Evolutionary conservation across 768 basidiomycete genomes (phyloP), one percentile per base, ranked within the genome.

Genomic region (Auriculariales sp.): DNA sequence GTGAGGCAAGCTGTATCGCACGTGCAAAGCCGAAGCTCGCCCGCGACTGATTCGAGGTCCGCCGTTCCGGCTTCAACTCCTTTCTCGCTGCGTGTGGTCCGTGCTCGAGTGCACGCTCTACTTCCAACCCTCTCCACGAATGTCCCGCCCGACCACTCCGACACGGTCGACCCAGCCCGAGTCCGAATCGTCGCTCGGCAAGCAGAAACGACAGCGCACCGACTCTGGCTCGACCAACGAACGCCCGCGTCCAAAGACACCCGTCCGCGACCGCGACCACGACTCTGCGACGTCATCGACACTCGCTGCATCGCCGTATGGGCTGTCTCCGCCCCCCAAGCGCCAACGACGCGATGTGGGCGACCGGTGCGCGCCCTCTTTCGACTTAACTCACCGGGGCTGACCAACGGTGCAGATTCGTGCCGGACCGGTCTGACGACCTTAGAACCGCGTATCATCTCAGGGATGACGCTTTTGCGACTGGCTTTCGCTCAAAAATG

Each of bases 371-470:
- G 39, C 19, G 22, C 1, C 0, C 19, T 15, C 15, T 32, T 32
- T 7, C 15, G 11, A 25, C 9, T 25, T 44, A 25, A 44, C 19
- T 1, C 19, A 1, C 19, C 11, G 39, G 17, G 19, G 7, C 19
- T 25, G 15, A 24, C 39, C 2, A 10, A 6, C 22, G 36, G 11
- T 44, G n/a, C 60, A 77, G 81, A 9, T 83, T 83, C 61, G 77
- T 83, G 12, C 81, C 81, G 3, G 72, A 66, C 34, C 66, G 80
- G 44, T 78, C 70, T 0, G 71, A 73, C 28, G 79, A 81, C 63
- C 67, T 82, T 54, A 70, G 78, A 28, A 78, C 78, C 2, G 71
- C 73, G 14, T 83, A 74, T 59, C 71, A 79, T 51, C 71, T 83
- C 25, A 70, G 77, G 59, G 72, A 75, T 22, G 73, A 75, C 17